Conservation (phyloP, 148 eudicot genomes). For the Rhododendron simsii region DNA sequence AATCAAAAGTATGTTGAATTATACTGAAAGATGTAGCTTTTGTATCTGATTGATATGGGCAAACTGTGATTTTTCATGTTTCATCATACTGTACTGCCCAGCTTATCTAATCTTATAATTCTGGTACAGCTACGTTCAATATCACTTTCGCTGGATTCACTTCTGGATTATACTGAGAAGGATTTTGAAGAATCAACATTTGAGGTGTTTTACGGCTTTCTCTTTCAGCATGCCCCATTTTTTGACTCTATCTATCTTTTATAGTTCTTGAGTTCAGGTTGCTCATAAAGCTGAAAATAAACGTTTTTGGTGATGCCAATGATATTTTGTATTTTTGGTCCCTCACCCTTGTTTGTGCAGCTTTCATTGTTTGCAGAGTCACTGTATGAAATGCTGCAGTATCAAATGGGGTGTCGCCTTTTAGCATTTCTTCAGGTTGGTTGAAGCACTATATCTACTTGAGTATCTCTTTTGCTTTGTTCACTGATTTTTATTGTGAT, state of each 20-base stretch:
- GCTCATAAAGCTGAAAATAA: neutral
- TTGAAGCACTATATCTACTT: neutral
- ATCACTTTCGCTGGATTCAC: conserved; percentile 89
- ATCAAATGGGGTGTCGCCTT: conserved; percentile 77
- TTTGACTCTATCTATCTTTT: neutral
- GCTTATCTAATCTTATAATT: conserved; percentile 3
- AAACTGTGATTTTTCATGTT: conserved; percentile 3
- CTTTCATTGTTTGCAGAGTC: conserved; percentile 91
- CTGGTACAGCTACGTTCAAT: conserved; percentile 69
- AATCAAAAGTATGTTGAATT: conserved; percentile 45
- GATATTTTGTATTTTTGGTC: neutral
- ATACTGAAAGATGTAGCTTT: neutral
- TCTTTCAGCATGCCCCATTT: neutral
- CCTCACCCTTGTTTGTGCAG: conserved; percentile 34
- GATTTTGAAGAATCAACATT: conserved; percentile 87
- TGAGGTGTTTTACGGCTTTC: conserved; percentile 48
- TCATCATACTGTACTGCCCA: neutral
- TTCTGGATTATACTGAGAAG: conserved; percentile 77
- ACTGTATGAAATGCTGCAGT: conserved; percentile 95
- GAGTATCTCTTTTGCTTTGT: neutral
- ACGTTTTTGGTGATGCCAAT: neutral
- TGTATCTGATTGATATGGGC: neutral
- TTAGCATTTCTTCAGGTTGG: conserved; percentile 79
- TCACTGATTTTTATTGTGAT: neutral
- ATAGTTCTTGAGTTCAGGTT: neutral